These are phyloP conservation scores for Aaosphaeria pasadenensis DNA, from an alignment of 2,329 filamentous ascomycete genomes.

Conservation along the genomic window DNA sequence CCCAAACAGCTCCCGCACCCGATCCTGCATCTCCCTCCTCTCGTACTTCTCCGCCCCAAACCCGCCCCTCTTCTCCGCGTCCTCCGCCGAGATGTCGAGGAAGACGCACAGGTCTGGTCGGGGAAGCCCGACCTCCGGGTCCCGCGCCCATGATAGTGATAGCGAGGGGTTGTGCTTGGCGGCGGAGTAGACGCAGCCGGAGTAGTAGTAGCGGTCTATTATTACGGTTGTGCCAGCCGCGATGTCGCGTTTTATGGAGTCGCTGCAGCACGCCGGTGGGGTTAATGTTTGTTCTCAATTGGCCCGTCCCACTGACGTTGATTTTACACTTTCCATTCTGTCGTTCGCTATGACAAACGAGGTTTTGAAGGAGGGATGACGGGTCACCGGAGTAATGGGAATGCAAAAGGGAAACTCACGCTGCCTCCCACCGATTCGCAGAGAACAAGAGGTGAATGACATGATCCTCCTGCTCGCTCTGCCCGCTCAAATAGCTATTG, in stretches of 20 bases:
- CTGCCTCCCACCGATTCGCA: slow-evolving; percentile 82
- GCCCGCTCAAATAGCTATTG: slow-evolving; percentile 72
- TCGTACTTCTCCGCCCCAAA: slow-evolving; percentile 91
- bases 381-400: not conserved
- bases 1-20: slow-evolving; percentile 72
- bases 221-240: slow-evolving; percentile 70
- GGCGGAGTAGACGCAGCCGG: slow-evolving; percentile 87
- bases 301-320: too few relatives aligned
- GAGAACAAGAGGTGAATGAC: slow-evolving; percentile 87
- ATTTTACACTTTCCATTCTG: too few relatives aligned
- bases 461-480: slow-evolving; percentile 76
- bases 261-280: slow-evolving; percentile 2
- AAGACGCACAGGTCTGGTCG: slow-evolving; percentile 86
- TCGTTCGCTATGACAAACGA: too few relatives aligned
- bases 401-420: slow-evolving; percentile 21
- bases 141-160: slow-evolving; percentile 73
- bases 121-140: slow-evolving; percentile 81
- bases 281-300: too few relatives aligned
- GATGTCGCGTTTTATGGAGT: slow-evolving; percentile 46
- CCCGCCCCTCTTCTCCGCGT: slow-evolving; percentile 73
- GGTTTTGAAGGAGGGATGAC: too few relatives aligned
- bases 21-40: slow-evolving; percentile 74
- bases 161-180: slow-evolving; percentile 76
- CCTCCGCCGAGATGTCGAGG: slow-evolving; percentile 72
- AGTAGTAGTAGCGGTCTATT: slow-evolving; percentile 93